A percentile compares a stretch with the other conserved stretches of the same genome.
Conservation (phyloP, 2,329 filamentous ascomycete species). For the Chaetothyriales sp. region DNA sequence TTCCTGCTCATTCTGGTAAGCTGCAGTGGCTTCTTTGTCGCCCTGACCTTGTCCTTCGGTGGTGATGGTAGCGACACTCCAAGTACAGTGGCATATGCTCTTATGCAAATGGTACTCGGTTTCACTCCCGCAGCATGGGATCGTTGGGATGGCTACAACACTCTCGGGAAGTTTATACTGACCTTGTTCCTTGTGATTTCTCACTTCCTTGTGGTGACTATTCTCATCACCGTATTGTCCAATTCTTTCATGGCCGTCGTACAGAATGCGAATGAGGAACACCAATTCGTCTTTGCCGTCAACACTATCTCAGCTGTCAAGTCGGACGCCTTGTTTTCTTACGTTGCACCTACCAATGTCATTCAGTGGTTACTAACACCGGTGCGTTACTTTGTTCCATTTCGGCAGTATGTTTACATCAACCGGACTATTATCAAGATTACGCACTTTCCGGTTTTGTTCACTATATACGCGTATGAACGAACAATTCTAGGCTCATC, state of each 20-base stretch:
- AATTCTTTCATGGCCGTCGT: slow-evolving; percentile 95
- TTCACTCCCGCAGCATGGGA: slow-evolving; percentile 94
- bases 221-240: slow-evolving; percentile 86
- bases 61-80: slow-evolving; percentile 52
- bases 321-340: slow-evolving; percentile 90
- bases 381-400: slow-evolving; percentile 61
- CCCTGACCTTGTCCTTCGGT: slow-evolving; percentile 69
- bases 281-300: slow-evolving; percentile 83
- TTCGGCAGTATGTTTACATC: slow-evolving; percentile 65
- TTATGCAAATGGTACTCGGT: slow-evolving; percentile 90
- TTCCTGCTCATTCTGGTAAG: slow-evolving; percentile 70
- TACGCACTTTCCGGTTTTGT: slow-evolving; percentile 76
- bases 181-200: slow-evolving; percentile 81
- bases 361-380: slow-evolving; percentile 82
- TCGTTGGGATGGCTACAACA: slow-evolving; percentile 66
- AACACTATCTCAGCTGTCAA: slow-evolving; percentile 98
- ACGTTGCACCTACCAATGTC: slow-evolving; percentile 80
- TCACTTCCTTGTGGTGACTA: slow-evolving; percentile 88
- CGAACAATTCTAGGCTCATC: slow-evolving; percentile 58
- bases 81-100: slow-evolving; percentile 64
- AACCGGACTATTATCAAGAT: slow-evolving; percentile 86
- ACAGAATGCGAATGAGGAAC: slow-evolving; percentile 83
- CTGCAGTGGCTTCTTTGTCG: slow-evolving; percentile 90
- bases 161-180: slow-evolving; percentile 60
- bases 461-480: slow-evolving; percentile 78